A percentile compares a stretch with the other conserved stretches of the same genome.
phyloP scores from a whole-genome alignment of 495 filamentous ascomycete genomes.

The Daldinia bambusicola region DNA sequence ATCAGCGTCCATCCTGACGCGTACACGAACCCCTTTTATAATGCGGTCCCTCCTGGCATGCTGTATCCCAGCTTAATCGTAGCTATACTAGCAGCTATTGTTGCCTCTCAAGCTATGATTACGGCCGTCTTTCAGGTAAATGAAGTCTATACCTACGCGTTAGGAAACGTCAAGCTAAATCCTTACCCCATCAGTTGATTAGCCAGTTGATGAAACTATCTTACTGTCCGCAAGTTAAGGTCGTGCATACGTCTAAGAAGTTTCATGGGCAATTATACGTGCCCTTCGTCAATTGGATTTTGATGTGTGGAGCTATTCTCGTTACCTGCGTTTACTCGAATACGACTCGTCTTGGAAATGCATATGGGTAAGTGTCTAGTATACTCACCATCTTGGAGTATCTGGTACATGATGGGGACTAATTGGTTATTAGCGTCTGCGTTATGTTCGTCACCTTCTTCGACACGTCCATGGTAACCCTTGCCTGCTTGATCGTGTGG shows the following conservation, averaged over 20 bases:
- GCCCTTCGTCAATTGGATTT: slow-evolving; percentile 75
- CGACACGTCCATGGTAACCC: slow-evolving; percentile 73
- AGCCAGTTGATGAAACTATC: slow-evolving; percentile 78
- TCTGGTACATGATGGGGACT: slow-evolving; percentile 57
- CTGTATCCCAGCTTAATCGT: slow-evolving; percentile 73
- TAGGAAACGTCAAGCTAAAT: slow-evolving; percentile 14
- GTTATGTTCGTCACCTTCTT: slow-evolving; percentile 81
- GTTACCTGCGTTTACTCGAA: slow-evolving; percentile 79
- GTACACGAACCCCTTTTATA: slow-evolving; percentile 78
- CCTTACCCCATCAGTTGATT: slow-evolving; percentile 59
- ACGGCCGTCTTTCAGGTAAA: slow-evolving; percentile 69
- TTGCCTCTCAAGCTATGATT: slow-evolving; percentile 82
- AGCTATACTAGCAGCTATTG: slow-evolving; percentile 74
- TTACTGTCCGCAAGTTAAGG: slow-evolving; percentile 78
- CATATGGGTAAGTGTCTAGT: slow-evolving; percentile 47
- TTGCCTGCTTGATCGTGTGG: slow-evolving; percentile 77
- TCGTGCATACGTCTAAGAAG: slow-evolving; percentile 70
- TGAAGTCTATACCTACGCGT: not conserved
- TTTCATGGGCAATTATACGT: slow-evolving; percentile 80
- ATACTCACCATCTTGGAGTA: not conserved
- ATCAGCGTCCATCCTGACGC: slow-evolving; percentile 69
- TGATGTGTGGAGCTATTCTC: slow-evolving; percentile 79
- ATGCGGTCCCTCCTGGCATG: slow-evolving; percentile 71
- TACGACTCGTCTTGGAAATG: slow-evolving; percentile 62
- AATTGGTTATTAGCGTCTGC: slow-evolving; percentile 58